Evolutionary conservation across 371 early-diverging fungal genomes (phyloP), one percentile per base, ranked within the genome.

Genomic region (Apophysomyces elegans): DNA sequence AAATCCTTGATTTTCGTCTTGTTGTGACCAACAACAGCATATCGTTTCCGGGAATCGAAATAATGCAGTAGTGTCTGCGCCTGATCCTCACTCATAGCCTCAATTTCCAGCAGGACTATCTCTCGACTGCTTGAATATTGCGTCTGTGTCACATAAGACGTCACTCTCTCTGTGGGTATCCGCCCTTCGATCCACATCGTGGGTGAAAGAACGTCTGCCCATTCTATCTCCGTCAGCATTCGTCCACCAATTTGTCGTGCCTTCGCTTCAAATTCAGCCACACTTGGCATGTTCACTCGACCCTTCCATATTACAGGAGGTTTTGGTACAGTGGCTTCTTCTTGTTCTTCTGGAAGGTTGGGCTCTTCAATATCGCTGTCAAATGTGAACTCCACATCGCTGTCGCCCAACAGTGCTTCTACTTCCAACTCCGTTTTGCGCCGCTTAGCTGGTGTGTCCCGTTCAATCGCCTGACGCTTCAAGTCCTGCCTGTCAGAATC

Each of bases 21-120:
- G 66, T 86, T 84, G 43, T 88, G 85, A 2, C 87, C 89, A 5
- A 93, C 84, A 0, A 93, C 93, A 6, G 89, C 93, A 68, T 83
- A 87, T 58, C 92, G 80, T 7, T 77, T 57, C 63, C 88, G 82
- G 11, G 80, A 72, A 12, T 80, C 69, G 57, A 93, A 88, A 68
- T 93, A 91, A 13, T 78, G 70, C 32, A 88, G 75, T 36, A 93
- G 69, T 3, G 73, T 68, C 16, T 77, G 75, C 38, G 75, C 71
- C 58, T 84, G 76, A 1, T 72, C 61, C 8, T 74, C 58, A 21
- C 36, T 62, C 18, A 54, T 54, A 16, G 74, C 65, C 46, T 77
- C 74, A 59, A 91, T 84, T 65, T 85, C 84, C 35, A 91, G 72
- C 9, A 88, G 73, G 2, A 88, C 77, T 14, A 93, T 78, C 46